Percentiles rank a stretch among this genome's conserved stretches.
phyloP scores from a whole-genome alignment of 345 rosid genomes.

The Syzygium oleosum region DNA sequence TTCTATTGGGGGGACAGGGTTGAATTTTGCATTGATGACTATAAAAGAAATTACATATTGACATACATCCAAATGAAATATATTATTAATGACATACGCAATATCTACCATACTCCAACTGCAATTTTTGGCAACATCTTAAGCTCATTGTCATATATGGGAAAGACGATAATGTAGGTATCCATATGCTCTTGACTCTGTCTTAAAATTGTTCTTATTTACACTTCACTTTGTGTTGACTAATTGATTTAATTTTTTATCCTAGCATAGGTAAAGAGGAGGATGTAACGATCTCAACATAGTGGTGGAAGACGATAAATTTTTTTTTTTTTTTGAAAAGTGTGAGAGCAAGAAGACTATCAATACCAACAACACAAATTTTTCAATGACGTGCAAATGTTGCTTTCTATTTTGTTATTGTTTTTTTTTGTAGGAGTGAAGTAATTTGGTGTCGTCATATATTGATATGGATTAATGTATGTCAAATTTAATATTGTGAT shows the following conservation, averaged over 20 bases:
- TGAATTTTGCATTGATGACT: neutral
- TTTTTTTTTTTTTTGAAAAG: too few species aligned
- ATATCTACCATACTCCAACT: neutral
- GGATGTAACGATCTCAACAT: neutral
- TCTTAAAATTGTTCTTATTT: rapidly evolving
- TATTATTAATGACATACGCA: neutral
- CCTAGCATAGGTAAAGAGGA: neutral
- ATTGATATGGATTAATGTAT: neutral
- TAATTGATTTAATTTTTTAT: neutral
- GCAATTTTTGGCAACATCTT: neutral
- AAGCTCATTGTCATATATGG: neutral
- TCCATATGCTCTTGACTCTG: neutral
- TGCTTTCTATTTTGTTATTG: neutral
- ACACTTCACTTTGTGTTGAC: neutral
- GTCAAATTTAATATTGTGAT: neutral
- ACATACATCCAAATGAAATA: neutral
- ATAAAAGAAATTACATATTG: neutral
- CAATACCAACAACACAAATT: neutral
- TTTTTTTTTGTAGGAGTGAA: neutral
- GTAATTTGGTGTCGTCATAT: neutral
- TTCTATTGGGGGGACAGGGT: neutral
- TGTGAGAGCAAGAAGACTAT: neutral
- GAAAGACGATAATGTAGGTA: neutral
- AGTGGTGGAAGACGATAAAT: neutral
- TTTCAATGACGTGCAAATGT: neutral